A percentile compares a stretch with the other conserved stretches of the same genome.
Evolutionary conservation across 225 moss, liverwort and hornwort genomes (phyloP).

Genomic region (Physcomitrellopsis africana): DNA sequence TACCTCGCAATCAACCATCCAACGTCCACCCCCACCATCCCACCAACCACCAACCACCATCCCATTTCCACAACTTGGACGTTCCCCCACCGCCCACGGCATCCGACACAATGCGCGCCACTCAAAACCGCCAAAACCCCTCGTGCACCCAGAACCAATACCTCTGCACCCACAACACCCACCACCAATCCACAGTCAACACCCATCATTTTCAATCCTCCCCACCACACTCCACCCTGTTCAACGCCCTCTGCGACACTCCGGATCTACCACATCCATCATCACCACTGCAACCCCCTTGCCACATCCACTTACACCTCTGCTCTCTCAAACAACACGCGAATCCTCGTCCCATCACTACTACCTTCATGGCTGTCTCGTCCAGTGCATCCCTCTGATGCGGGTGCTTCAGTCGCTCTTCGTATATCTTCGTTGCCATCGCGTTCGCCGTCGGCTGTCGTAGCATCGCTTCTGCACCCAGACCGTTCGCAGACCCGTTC

Average conservation of each 20-base stretch:
- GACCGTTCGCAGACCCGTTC: constrained; percentile 90
- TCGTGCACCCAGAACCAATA: constrained; percentile 27
- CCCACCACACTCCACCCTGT: neutral
- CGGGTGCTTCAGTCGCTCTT: constrained; percentile 95
- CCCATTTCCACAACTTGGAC: constrained; percentile 18
- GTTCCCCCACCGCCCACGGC: neutral
- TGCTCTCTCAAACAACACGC: no score
- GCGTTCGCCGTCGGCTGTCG: constrained; percentile 97
- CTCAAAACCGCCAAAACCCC: neutral
- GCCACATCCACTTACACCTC: no score
- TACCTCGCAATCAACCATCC: no score
- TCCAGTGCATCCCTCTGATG: constrained; percentile 94
- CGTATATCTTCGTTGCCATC: constrained; percentile 98
- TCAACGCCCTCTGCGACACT: neutral
- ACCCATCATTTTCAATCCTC: constrained; percentile 2
- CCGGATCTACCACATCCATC: neutral
- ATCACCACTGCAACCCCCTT: neutral
- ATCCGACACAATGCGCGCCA: constrained; percentile 9
- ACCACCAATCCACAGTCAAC: constrained; percentile 34
- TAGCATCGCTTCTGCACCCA: constrained; percentile 83
- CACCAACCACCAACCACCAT: constrained; percentile 8
- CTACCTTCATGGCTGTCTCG: constrained; percentile 98
- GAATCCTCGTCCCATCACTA: neutral
- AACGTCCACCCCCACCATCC: no score
- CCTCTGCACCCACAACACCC: constrained; percentile 53